phyloP scores from a whole-genome alignment of 2,329 filamentous ascomycete species.

The Simplicillium sp. region DNA sequence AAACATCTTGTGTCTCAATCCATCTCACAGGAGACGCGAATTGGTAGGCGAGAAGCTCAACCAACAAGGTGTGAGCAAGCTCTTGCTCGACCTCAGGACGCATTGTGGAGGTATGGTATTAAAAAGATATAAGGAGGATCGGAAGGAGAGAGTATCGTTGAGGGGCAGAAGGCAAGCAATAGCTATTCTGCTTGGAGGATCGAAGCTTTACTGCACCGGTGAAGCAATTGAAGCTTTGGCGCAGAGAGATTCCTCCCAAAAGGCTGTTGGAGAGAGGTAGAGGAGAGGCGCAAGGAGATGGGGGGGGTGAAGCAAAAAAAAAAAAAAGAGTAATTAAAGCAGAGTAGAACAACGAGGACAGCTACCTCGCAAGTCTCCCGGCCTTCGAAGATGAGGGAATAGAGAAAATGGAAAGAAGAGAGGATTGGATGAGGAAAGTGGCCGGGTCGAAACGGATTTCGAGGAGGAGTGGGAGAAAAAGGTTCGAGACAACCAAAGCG shows the following conservation, averaged over 20 bases:
- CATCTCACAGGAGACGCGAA: constrained; percentile 98
- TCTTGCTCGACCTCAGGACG: constrained; percentile 99
- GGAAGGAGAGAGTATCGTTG: constrained; percentile 2
- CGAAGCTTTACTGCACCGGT: neutral
- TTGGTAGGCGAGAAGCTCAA: constrained; percentile 98
- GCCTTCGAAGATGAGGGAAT: too few species aligned
- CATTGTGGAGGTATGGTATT: constrained; percentile 49
- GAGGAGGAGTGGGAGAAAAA: too few species aligned
- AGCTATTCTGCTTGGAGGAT: neutral
- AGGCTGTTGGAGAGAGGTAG: neutral
- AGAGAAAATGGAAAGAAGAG: too few species aligned
- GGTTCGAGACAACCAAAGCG: too few species aligned
- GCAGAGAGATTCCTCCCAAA: constrained; percentile 4
- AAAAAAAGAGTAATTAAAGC: constrained; percentile 5
- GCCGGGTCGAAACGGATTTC: too few species aligned
- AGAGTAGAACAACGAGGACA: constrained; percentile 1
- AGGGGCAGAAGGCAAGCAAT: neutral
- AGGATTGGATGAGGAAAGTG: too few species aligned
- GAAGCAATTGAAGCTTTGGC: constrained; percentile 9
- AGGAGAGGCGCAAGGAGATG: constrained; percentile 6
- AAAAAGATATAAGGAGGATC: constrained; percentile 5
- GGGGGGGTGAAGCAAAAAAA: neutral
- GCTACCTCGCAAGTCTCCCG: too few species aligned
- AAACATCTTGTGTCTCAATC: constrained; percentile 99
- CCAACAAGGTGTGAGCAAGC: constrained; percentile 93